Base-by-base conservation (phyloP, 345 rosid species). In the Draba incana region DNA sequence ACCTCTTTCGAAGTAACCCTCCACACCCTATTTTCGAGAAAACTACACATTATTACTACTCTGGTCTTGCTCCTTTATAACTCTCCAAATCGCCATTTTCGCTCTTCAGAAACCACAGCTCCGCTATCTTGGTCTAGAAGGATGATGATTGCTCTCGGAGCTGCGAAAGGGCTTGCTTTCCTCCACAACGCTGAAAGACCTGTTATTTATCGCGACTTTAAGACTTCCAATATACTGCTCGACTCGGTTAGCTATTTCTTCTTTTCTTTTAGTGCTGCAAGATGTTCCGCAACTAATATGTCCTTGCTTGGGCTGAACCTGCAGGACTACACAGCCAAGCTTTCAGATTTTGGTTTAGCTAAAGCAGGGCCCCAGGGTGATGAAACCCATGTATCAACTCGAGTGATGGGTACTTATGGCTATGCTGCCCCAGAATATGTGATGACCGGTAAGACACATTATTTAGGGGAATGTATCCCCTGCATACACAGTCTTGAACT, bases 361-460 rank as follows among this genome's bases (percentile, higher is more conserved):
- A 94, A 94, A 84, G 97, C 92, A 79, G 97, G 99, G 8, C 99
- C 99, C 37, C 97, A 86, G 68, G 99, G 97, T 35, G 99, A 94
- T 52, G 92, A 91, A 85, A 88, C 97, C 55, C 99, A 91, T 63
- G 96, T 91, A 42, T 94, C 95, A 51, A 91, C 99, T 78, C 83
- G 97, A 64, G 96, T 91, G 10, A 94, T 94, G 99, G 99, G 99
- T 44, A 90, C 96, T 35, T 90, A 90, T 77, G 96, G 98, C 70
- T 93, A 93, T 84, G 97, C 97, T 72, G 97, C 98, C 45, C 97
- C 96, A 8, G 97, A 88, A 76, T 94, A 94, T 61, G 96, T 90
- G 33, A 93, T 90, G 97, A 93, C 98, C 25, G 97, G 98, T 90
- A 85, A 66, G 85, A 12, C 39, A n/a, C 71, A 49, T 58, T 6